Evolutionary conservation across 306 rosid species (phyloP).

Genomic region (cucumber (Cucumis sativus)): Cucumber_9930_V3 NC_026657.2:8655001-8655500

Average conservation of each 20-base stretch:
- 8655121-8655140: conserved; percentile 92
- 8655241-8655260: background rate
- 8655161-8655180: background rate
- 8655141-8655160: background rate
- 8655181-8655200: background rate
- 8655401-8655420: background rate
- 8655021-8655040: conserved; percentile 16
- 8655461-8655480: background rate
- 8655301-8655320: background rate
- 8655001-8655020: background rate
- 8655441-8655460: background rate
- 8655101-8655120: conserved; percentile 94
- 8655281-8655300: background rate
- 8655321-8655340: background rate
- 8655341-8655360: too few species aligned
- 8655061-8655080: conserved; percentile 97
- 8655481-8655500: background rate
- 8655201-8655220: background rate
- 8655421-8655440: background rate
- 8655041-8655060: conserved; percentile 89
- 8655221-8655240: background rate
- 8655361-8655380: background rate
- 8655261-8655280: background rate
- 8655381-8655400: background rate
- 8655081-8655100: conserved; percentile 84